Evolutionary conservation across 257 asterid genomes (phyloP), one percentile per base, ranked within the genome.

Genomic region (Verbena officinalis): DNA sequence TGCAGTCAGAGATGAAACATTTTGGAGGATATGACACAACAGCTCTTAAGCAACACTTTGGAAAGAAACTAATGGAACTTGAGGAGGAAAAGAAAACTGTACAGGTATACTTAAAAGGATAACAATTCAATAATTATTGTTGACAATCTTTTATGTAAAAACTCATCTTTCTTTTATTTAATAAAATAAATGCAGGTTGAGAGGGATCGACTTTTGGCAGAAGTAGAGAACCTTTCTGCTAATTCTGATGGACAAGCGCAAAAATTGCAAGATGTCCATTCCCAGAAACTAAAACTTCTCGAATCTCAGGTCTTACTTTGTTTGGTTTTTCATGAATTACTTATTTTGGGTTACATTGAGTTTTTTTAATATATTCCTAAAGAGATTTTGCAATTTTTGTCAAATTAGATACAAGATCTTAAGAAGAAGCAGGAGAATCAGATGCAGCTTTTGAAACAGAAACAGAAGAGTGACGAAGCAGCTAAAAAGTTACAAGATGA

Each of bases 391-490:
- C 27, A 3, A n/a, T 59, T 53, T 63, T 21, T 62, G 2, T 21
- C 12, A 33, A 16, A 62, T 46, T 84, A 94, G 99, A 94, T 94
- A 78, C 99, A 86, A 82, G 98, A 91, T 73, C 95, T 94, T 59
- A 94, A 88, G 84, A 94, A 94, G 89, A 94, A 90, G 69, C 96
- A 90, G 79, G 99, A 94, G 75, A 90, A 61, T 70, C 99, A 94
- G 79, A 96, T 93, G 75, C 96, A 81, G 73, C 91, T 94, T 71
- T 72, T 90, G 60, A 94, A 86, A 80, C 96, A 90, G 83, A 94
- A 94, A 73, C 96, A 94, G 69, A 94, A 90, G 84, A 94, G 99
- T 33, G 99, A 94, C 67, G 99, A 94, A 22, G 99, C 97, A 36
- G 95, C 99, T 7, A 94, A 79, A 77, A 81, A 89, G 51, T 78